phyloP scores from a whole-genome alignment of 169 alveolate genomes.

The Eimeria acervulina region DNA sequence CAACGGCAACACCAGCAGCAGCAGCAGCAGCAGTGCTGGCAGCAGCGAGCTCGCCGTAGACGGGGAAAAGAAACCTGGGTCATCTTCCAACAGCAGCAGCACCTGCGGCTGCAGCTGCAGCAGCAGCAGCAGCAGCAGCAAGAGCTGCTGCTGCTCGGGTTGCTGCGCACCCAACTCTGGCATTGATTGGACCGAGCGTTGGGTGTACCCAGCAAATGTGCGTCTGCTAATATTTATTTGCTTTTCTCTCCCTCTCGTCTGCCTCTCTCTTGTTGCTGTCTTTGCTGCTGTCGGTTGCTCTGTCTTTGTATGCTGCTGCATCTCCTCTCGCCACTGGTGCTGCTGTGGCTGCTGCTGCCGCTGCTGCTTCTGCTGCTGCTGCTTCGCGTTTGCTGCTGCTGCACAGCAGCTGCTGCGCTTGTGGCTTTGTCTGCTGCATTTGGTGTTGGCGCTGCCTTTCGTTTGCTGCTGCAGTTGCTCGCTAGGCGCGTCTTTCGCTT shows the following conservation, averaged over 20 bases:
- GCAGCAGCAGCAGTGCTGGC: background rate
- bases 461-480: background rate
- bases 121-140: slow-evolving; percentile 56
- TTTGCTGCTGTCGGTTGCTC: no score
- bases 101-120: background rate
- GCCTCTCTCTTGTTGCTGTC: no score
- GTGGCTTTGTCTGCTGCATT: background rate
- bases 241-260: no score
- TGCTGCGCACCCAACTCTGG: slow-evolving; percentile 30
- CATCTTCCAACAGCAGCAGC: background rate
- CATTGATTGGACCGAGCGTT: slow-evolving; percentile 64
- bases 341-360: background rate
- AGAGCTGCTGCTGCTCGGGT: slow-evolving; percentile 7
- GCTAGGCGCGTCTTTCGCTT: background rate
- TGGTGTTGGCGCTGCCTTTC: background rate
- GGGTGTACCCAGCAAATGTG: slow-evolving; percentile 52
- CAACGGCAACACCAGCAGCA: background rate
- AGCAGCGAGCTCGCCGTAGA: background rate
- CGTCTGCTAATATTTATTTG: background rate
- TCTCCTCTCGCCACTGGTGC: background rate
- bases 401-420: background rate
- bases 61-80: background rate
- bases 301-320: no score
- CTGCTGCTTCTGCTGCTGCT: background rate
- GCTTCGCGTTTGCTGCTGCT: background rate